Base-by-base conservation (phyloP, 2,329 filamentous ascomycete genomes). In the Aspergillus puulaauensis region DNA sequence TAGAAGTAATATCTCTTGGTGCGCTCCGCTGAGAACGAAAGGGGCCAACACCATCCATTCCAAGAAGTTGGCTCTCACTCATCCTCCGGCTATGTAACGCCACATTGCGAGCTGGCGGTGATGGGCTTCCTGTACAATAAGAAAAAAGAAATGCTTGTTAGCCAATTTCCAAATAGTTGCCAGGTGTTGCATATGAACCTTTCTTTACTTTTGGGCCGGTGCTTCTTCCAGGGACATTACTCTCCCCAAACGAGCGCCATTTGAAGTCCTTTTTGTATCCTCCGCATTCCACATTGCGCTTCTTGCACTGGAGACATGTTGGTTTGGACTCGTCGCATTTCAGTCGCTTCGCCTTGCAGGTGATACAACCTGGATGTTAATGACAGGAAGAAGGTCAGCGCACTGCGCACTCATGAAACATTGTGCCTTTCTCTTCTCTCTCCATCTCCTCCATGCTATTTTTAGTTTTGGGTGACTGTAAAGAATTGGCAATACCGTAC, bases 181-280 rank as follows among this genome's bases (percentile, higher is more conserved):
- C n/a, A 9, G 17, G 37, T 35, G 17, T 15, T 33, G n/a, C 12
- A 52, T 41, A 21, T 37, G 23, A 27, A 79, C 79, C 71, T 74
- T 81, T 83, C 68, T 79, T 82, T 41, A 74, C 60, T 64, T 80
- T 82, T 14, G 65, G 56, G 27, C 64, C 60, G 23, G 70, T 52
- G 9, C 60, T 61, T 40, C 73, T 77, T 33, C 69, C 65, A 11
- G 68, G 74, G 61, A 86, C 79, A 54, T 76, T 85, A 47, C 83
- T 80, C 63, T 90, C 86, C 67, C 87, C 86, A 64, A 89, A 89
- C 0, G 86, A 82, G 52, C 86, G 80, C 88, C 88, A 90, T 79
- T 90, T 90, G 76, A 89, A 90, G 70, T 89, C 85, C 70, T 89
- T 90, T 72, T 86, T 88, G 74, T 90, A 90, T 37, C 88, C 88